phyloP scores from a whole-genome alignment of 257 asterid species.

The Plantago elongata region DNA sequence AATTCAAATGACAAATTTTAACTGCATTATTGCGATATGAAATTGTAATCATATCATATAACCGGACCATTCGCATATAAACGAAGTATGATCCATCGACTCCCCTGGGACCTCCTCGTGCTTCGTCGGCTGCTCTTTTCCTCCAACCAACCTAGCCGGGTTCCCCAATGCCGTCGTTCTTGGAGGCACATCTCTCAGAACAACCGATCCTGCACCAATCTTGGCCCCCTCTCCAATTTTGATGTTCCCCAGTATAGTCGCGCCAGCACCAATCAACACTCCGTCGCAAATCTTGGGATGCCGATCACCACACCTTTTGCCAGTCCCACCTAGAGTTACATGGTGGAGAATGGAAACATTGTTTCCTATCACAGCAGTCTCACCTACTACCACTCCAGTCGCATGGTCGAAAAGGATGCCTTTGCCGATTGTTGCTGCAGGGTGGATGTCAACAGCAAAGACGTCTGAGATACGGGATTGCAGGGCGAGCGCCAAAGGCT shows the following conservation, averaged over 20 bases:
- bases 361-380: slow-evolving; percentile 65
- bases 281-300: slow-evolving; percentile 73
- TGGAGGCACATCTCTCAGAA: slow-evolving; percentile 58
- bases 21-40: not conserved
- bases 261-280: slow-evolving; percentile 62
- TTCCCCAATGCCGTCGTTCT: slow-evolving; percentile 65
- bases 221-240: slow-evolving; percentile 66
- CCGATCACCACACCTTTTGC: slow-evolving; percentile 52
- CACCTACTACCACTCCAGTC: slow-evolving; percentile 69
- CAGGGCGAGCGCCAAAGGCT: slow-evolving; percentile 53
- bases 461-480: slow-evolving; percentile 61
- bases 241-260: slow-evolving; percentile 55
- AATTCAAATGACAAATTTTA: not conserved
- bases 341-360: slow-evolving; percentile 69
- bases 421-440: slow-evolving; percentile 56
- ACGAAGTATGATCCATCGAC: slow-evolving; percentile 59
- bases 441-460: slow-evolving; percentile 63
- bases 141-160: slow-evolving; percentile 54
- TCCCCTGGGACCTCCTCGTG: slow-evolving; percentile 49
- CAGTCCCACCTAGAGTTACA: slow-evolving; percentile 63
- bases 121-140: slow-evolving; percentile 39
- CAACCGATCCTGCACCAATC: slow-evolving; percentile 64
- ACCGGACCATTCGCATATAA: slow-evolving; percentile 50
- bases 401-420: slow-evolving; percentile 70
- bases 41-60: slow-evolving; percentile 31